Base-by-base conservation (phyloP, 257 asterid genomes). In the Nicotiana sylvestris region DNA sequence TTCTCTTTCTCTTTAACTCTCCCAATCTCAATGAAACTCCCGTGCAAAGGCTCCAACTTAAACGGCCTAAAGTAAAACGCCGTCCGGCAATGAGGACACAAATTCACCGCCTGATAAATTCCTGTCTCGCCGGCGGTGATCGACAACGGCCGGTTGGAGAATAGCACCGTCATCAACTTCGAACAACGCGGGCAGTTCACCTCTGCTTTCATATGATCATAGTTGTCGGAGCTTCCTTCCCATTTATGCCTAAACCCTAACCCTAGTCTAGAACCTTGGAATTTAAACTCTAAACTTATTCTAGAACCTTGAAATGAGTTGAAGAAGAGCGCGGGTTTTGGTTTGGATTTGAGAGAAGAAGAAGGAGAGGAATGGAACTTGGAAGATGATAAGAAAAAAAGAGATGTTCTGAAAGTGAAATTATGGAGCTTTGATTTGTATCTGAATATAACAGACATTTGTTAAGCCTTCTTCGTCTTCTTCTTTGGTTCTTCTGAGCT, bases 1-100 rank as follows among this genome's bases (percentile, higher is more conserved):
- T 78, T 90, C 86, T 66, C 60, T 27, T 83, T 88, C 80, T 85
- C 90, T 89, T 86, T 95, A 77, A 95, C 92, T 89, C 92, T 91
- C 82, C 98, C 98, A 84, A 95, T 90, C 94, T 95, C 98, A 74
- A 92, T 65, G 69, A 95, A 95, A 86, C 88, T 93, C 82, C 98
- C 98, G 84, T 91, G 97, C 88, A 95, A 85, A 25, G 98, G 98
- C 86, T 92, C 96, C 86, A 95, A 83, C 91, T 90, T 93, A 68
- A 88, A 85, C 66, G 98, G 98, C n/a, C 97, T 89, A 80, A 95
- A 93, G 83, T 95, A 95, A 84, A 88, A 91, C 17, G 98, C 98
- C 30, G 98, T 93, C 57, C 98, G 89, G 67, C 98, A 95, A 67
- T 82, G 80, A 64, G 86, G 87, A 82, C 98, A 95, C 89, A 93